A percentile compares a stretch with the other conserved stretches of the same genome.
Evolutionary conservation across 352 stramenopile genomes (phyloP).

Genomic region (Pythium rhizo-oryzae): DNA sequence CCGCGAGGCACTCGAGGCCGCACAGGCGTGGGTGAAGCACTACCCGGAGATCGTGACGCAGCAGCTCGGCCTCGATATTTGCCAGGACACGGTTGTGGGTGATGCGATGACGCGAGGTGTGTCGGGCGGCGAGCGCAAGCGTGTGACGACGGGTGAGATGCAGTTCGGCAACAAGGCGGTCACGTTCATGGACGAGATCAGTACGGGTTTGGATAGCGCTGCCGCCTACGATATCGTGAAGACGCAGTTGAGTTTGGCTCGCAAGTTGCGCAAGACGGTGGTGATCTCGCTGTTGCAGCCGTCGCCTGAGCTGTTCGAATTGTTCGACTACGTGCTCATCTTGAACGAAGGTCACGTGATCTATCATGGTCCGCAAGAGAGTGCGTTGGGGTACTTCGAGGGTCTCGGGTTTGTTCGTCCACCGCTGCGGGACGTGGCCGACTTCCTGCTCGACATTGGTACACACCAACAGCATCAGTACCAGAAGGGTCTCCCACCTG

Average conservation of each 20-base stretch:
- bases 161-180: slow-evolving; percentile 51
- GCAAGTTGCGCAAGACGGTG: slow-evolving; percentile 32
- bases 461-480: slow-evolving; percentile 36
- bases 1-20: slow-evolving; percentile 19
- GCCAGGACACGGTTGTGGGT: slow-evolving; percentile 48
- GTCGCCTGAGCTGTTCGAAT: slow-evolving; percentile 33
- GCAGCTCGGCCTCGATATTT: slow-evolving; percentile 38
- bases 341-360: slow-evolving; percentile 37
- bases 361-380: slow-evolving; percentile 33
- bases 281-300: slow-evolving; percentile 36
- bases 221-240: slow-evolving; percentile 73
- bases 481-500: slow-evolving; percentile 15
- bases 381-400: slow-evolving; percentile 31
- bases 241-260: slow-evolving; percentile 39
- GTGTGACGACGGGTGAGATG: slow-evolving; percentile 59
- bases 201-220: slow-evolving; percentile 69
- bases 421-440: slow-evolving; percentile 30
- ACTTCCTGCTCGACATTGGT: slow-evolving; percentile 36
- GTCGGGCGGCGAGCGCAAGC: slow-evolving; percentile 44
- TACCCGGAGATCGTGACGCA: slow-evolving; percentile 44
- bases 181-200: slow-evolving; percentile 85
- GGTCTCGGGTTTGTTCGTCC: slow-evolving; percentile 30
- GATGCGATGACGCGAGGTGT: slow-evolving; percentile 45
- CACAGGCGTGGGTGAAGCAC: slow-evolving; percentile 29
- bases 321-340: slow-evolving; percentile 38